Conservation (phyloP, 495 filamentous ascomycete genomes). For the Polyplosphaeria fusca region DNA sequence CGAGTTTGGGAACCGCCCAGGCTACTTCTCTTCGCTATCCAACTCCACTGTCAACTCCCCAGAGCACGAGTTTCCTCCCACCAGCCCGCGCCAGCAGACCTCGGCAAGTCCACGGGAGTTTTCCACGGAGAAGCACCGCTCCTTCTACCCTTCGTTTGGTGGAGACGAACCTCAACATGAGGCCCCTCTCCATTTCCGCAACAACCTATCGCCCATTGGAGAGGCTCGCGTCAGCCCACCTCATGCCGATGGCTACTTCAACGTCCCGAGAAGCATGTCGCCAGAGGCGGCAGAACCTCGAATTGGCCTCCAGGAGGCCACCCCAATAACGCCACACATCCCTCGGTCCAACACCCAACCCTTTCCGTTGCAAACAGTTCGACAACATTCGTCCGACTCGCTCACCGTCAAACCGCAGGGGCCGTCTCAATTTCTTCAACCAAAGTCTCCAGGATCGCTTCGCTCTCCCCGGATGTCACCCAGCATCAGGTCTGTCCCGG, state of each 20-base stretch:
- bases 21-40: conserved; percentile 64
- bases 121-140: conserved; percentile 19
- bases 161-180: conserved; percentile 21
- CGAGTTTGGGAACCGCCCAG: conserved; percentile 67
- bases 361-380: conserved; percentile 41
- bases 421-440: conserved; percentile 52
- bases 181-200: conserved; percentile 21
- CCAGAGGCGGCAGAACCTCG: conserved; percentile 46
- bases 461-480: conserved; percentile 50
- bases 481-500: conserved; percentile 54
- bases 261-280: conserved; percentile 48
- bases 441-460: conserved; percentile 50
- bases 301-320: conserved; percentile 29
- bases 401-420: conserved; percentile 47
- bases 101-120: conserved; percentile 22
- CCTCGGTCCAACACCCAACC: conserved; percentile 34
- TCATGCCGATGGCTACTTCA: conserved; percentile 43
- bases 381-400: conserved; percentile 42
- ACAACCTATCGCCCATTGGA: conserved; percentile 22
- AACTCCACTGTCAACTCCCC: conserved; percentile 35
- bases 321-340: conserved; percentile 30
- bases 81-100: conserved; percentile 13
- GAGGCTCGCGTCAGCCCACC: conserved; percentile 36
- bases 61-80: conserved; percentile 34
- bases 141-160: conserved; percentile 27